Evolutionary conservation across 2,329 filamentous ascomycete species (phyloP), one percentile per base, ranked within the genome.

Genomic region (Arthrocladium fulminans): DNA sequence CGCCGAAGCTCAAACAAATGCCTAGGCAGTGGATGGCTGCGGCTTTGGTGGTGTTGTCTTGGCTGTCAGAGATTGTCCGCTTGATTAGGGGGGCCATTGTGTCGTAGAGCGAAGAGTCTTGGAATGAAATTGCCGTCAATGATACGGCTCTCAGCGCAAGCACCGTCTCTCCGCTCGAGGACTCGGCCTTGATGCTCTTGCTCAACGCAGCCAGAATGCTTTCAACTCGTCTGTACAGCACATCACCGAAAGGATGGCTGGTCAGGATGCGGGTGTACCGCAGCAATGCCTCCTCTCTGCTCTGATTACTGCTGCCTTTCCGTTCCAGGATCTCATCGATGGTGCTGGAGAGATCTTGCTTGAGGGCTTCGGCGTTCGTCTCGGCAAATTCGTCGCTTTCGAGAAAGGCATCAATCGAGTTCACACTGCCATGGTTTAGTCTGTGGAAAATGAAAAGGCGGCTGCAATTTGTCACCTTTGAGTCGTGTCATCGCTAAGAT

Each of bases 221-320:
- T 10, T 69, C 66, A 8, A 84, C 69, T 37, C 75, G 75, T 9
- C 65, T 63, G 51, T 79, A 74, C 15, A 88, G 72, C 56, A 83
- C 70, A 45, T 80, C 74, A 54, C 79, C 73, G 46, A 81, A 77
- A 61, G 78, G 87, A 58, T 85, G 80, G 39, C 78, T 75, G 53
- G 83, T 85, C 45, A 89, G 65, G 17, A 86, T 72, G 45, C 81
- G 76, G 34, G 76, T 73, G 62, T 83, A 87, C 1, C 72, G 72
- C 38, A 69, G 70, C 42, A 88, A 69, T 24, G 75, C 76, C 34
- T 78, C 72, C 59, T 88, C 83, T 45, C 88, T 79, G 19, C 80
- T 79, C 53, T 85, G 78, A 20, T 75, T 77, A 55, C 81, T 88
- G 65, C 83, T 87, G 55, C 83, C 80, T 73, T 94, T 94, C 59